Percentiles rank a stretch among this genome's conserved stretches.
Conservation (phyloP, 2,329 filamentous ascomycete species). For the Zymoseptoria tritici region DNA sequence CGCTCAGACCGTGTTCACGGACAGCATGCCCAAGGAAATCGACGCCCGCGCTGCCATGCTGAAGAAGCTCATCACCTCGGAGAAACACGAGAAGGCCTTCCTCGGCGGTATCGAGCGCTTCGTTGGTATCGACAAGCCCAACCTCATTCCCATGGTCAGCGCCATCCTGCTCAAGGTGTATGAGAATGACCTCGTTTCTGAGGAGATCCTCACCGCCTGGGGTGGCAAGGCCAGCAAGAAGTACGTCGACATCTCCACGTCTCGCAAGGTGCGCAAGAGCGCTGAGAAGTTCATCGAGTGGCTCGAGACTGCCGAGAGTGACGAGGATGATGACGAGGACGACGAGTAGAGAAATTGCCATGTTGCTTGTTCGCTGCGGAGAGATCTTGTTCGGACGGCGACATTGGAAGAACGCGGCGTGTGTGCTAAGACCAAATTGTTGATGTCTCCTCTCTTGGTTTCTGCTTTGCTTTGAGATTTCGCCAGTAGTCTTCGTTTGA, state of each 20-base stretch:
- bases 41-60: slow-evolving; percentile 75
- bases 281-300: slow-evolving; percentile 90
- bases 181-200: slow-evolving; percentile 77
- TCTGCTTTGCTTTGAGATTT: slow-evolving; percentile 1
- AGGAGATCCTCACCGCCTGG: slow-evolving; percentile 87
- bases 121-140: slow-evolving; percentile 71
- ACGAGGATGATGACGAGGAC: slow-evolving; percentile 24
- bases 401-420: background rate
- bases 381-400: background rate
- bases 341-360: slow-evolving; percentile 6
- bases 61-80: slow-evolving; percentile 79
- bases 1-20: slow-evolving; percentile 86
- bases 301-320: slow-evolving; percentile 52
- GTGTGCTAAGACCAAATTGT: slow-evolving; percentile 6
- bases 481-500: background rate
- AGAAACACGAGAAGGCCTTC: slow-evolving; percentile 91
- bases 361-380: background rate
- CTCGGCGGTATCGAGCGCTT: slow-evolving; percentile 93
- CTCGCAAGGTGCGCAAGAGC: slow-evolving; percentile 92
- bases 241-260: slow-evolving; percentile 81
- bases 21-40: slow-evolving; percentile 83
- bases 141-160: slow-evolving; percentile 69
- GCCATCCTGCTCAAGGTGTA: slow-evolving; percentile 87
- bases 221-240: slow-evolving; percentile 96
- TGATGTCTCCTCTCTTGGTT: slow-evolving; percentile 8